A percentile compares a stretch with the other conserved stretches of the same genome.
Evolutionary conservation across 129 eudicot species (phyloP).

Genomic region (Tagetes erecta): DNA sequence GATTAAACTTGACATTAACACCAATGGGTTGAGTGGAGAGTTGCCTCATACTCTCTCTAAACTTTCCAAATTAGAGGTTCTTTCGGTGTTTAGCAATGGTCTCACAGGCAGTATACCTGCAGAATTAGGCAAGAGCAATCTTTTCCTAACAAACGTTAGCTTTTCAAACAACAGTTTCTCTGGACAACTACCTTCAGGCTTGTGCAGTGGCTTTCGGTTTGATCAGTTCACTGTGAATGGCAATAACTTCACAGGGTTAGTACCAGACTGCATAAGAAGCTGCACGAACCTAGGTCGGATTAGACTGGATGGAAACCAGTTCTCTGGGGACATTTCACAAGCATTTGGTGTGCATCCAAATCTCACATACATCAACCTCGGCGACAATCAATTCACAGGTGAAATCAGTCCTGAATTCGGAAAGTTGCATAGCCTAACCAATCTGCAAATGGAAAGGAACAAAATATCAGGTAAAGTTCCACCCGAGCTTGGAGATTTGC

Average conservation of each 20-base stretch:
- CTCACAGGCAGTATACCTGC: slow-evolving; percentile 53
- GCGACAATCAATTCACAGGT: slow-evolving; percentile 61
- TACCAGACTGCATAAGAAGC: slow-evolving; percentile 66
- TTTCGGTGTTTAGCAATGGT: slow-evolving; percentile 47
- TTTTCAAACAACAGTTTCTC: slow-evolving; percentile 76
- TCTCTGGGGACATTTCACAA: slow-evolving; percentile 61
- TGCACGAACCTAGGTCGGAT: slow-evolving; percentile 47
- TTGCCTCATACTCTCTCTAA: slow-evolving; percentile 56
- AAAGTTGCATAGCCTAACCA: slow-evolving; percentile 45
- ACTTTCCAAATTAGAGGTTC: slow-evolving; percentile 38
- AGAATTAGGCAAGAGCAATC: slow-evolving; percentile 58
- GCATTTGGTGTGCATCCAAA: slow-evolving; percentile 57
- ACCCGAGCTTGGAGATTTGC: slow-evolving; percentile 62
- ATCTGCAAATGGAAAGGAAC: slow-evolving; percentile 58
- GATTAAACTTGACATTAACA: slow-evolving; percentile 44
- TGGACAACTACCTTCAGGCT: slow-evolving; percentile 44
- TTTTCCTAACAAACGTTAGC: slow-evolving; percentile 51
- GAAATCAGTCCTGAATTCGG: slow-evolving; percentile 58
- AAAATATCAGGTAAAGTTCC: slow-evolving; percentile 68
- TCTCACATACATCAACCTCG: slow-evolving; percentile 42
- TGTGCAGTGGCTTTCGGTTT: slow-evolving; percentile 50
- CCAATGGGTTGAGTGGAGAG: slow-evolving; percentile 58
- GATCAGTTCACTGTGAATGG: slow-evolving; percentile 47
- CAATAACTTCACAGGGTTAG: slow-evolving; percentile 51
- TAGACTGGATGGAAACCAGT: slow-evolving; percentile 63